phyloP scores from a whole-genome alignment of 2,329 filamentous ascomycete genomes.

The Decorospora gaudefroyi region DNA sequence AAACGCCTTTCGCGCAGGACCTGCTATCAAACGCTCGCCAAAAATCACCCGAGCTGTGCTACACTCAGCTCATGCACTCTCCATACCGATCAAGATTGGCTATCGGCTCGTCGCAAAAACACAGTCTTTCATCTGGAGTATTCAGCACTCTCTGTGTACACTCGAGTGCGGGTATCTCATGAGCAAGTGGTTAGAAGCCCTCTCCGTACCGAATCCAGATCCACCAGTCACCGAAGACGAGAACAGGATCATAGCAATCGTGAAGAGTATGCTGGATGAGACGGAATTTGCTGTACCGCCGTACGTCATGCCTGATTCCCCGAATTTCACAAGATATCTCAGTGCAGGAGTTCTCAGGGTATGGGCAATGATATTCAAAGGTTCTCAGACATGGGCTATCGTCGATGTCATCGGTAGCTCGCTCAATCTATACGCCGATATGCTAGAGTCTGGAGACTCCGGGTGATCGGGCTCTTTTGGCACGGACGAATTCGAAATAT shows the following conservation, averaged over 20 bases:
- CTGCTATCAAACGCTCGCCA: slow-evolving; percentile 62
- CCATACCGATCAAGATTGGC: slow-evolving; percentile 64
- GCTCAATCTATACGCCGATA: slow-evolving; percentile 50
- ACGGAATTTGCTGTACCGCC: slow-evolving; percentile 43
- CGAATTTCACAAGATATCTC: slow-evolving; percentile 42
- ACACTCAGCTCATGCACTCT: slow-evolving; percentile 70
- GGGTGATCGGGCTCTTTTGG: not conserved
- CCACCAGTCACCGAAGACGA: slow-evolving; percentile 48
- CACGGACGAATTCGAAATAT: too few species aligned
- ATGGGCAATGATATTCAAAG: slow-evolving; percentile 51
- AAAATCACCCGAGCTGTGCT: slow-evolving; percentile 67
- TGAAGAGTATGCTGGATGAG: slow-evolving; percentile 51
- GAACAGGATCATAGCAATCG: slow-evolving; percentile 43
- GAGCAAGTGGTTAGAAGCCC: slow-evolving; percentile 49
- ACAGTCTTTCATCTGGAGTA: slow-evolving; percentile 49
- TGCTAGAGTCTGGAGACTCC: slow-evolving; percentile 45
- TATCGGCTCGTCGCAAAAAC: slow-evolving; percentile 49
- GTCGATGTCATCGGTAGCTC: slow-evolving; percentile 50
- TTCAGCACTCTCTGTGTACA: slow-evolving; percentile 49
- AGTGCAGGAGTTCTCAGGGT: slow-evolving; percentile 50
- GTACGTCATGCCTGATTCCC: slow-evolving; percentile 39
- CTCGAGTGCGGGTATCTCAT: slow-evolving; percentile 49
- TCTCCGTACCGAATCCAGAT: slow-evolving; percentile 39
- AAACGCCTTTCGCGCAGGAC: slow-evolving; percentile 62
- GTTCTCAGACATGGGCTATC: slow-evolving; percentile 52